Evolutionary conservation across 1,284 basidiomycete species (phyloP).

Genomic region (Entoloma clypeatum): DNA sequence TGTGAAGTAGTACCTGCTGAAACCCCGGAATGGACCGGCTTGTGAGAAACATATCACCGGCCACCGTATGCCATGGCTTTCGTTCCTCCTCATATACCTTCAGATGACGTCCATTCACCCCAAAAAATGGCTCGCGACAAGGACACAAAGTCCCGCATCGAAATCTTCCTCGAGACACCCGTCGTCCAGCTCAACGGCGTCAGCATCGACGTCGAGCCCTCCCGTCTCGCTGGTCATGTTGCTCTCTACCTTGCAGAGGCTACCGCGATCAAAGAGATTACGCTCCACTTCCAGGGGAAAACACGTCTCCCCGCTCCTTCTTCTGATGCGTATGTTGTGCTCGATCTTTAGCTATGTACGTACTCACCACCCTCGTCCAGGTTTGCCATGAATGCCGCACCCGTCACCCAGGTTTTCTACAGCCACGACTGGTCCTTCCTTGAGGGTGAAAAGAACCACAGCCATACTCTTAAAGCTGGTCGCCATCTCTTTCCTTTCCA

Average conservation of each 20-base stretch:
- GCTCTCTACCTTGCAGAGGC: constrained; percentile 75
- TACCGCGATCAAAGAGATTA: constrained; percentile 84
- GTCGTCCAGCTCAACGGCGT: constrained; percentile 73
- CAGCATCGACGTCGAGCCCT: constrained; percentile 80
- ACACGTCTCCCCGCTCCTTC: constrained; percentile 64
- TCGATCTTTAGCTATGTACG: constrained; percentile 15
- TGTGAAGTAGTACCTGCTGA: too few relatives aligned
- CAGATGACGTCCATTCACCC: too few relatives aligned
- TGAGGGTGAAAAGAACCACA: constrained; percentile 71
- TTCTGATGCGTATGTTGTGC: constrained; percentile 58
- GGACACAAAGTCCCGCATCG: constrained; percentile 53
- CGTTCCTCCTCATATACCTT: too few relatives aligned
- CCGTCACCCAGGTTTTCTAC: constrained; percentile 65
- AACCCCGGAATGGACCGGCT: too few relatives aligned
- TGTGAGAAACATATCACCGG: too few relatives aligned
- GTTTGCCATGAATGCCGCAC: constrained; percentile 29
- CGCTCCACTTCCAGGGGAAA: constrained; percentile 80
- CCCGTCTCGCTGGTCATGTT: constrained; percentile 72
- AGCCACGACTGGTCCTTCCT: constrained; percentile 89
- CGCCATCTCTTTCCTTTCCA: constrained; percentile 87
- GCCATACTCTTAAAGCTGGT: constrained; percentile 88
- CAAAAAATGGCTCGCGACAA: constrained; percentile 42
- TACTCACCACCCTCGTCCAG: constrained; percentile 16
- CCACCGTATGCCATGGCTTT: not conserved
- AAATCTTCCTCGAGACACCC: constrained; percentile 72